A percentile compares a stretch with the other conserved stretches of the same genome.
phyloP scores from a whole-genome alignment of 2,329 filamentous ascomycete species.

The Alternaria panax region DNA sequence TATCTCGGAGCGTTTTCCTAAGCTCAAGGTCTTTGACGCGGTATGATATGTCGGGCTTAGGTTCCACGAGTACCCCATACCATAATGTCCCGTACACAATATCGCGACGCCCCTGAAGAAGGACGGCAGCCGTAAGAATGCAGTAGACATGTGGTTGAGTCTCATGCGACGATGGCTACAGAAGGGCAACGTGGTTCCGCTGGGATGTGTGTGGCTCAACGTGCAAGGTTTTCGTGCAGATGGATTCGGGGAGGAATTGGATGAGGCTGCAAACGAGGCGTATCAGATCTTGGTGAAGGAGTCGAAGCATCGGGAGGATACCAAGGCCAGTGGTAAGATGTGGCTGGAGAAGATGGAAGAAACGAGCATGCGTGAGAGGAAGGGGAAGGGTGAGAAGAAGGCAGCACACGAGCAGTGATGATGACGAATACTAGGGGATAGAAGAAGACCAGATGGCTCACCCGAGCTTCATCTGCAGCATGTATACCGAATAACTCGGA shows the following conservation, averaged over 20 bases:
- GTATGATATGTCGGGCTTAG: constrained; percentile 9
- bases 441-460: background rate
- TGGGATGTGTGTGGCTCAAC: constrained; percentile 13
- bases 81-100: background rate
- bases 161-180: constrained; percentile 16
- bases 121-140: background rate
- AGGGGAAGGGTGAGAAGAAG: constrained; percentile 2
- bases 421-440: background rate
- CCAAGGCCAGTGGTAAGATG: background rate
- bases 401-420: background rate
- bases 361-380: constrained; percentile 16
- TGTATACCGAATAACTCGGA: background rate
- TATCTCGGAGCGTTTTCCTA: constrained; percentile 22
- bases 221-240: background rate
- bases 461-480: background rate
- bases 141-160: constrained; percentile 12
- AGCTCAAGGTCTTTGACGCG: constrained; percentile 15
- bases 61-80: background rate
- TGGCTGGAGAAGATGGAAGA: constrained; percentile 24
- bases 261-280: background rate
- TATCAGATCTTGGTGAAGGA: constrained; percentile 10
- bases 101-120: background rate
- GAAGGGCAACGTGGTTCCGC: constrained; percentile 10
- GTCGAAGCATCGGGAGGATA: constrained; percentile 8
- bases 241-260: constrained; percentile 3